Evolutionary conservation across 306 rosid genomes (phyloP).

Genomic region (Corylus americana): DNA sequence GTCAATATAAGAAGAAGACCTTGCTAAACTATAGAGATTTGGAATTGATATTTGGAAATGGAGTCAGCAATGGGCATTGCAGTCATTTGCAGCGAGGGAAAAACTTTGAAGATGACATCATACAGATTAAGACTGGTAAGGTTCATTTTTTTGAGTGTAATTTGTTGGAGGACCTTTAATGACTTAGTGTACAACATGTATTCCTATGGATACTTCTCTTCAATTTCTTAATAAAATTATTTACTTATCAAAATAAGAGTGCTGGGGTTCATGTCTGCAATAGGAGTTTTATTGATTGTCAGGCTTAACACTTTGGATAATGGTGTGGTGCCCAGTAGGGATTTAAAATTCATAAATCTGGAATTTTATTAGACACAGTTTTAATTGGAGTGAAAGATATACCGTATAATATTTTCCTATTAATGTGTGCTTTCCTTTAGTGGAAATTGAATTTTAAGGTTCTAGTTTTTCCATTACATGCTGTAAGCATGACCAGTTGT

Average conservation of each 20-base stretch:
- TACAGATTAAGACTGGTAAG: slow-evolving; percentile 26
- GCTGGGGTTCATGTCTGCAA: background rate
- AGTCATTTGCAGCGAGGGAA: slow-evolving; percentile 33
- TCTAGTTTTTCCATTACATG: slow-evolving; percentile 7
- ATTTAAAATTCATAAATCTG: background rate
- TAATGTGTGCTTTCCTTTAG: background rate
- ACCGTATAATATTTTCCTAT: background rate
- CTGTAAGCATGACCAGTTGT: background rate
- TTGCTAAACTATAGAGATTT: slow-evolving; percentile 45
- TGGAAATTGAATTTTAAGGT: slow-evolving; percentile 10
- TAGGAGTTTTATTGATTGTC: background rate
- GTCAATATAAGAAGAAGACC: slow-evolving; percentile 44
- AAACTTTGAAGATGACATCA: slow-evolving; percentile 24
- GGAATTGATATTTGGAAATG: slow-evolving; percentile 44
- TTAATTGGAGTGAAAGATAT: background rate
- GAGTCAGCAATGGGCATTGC: slow-evolving; percentile 36
- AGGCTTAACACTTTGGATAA: background rate
- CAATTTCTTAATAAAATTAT: background rate
- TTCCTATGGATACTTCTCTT: background rate
- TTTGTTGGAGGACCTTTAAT: background rate
- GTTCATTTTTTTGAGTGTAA: background rate
- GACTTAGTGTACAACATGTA: background rate
- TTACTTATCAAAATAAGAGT: background rate
- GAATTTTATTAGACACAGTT: background rate
- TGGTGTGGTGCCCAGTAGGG: background rate